Percentiles rank a stretch among this genome's conserved stretches.
phyloP scores from a whole-genome alignment of 768 basidiomycete genomes.

The Obba rivulosa region DNA sequence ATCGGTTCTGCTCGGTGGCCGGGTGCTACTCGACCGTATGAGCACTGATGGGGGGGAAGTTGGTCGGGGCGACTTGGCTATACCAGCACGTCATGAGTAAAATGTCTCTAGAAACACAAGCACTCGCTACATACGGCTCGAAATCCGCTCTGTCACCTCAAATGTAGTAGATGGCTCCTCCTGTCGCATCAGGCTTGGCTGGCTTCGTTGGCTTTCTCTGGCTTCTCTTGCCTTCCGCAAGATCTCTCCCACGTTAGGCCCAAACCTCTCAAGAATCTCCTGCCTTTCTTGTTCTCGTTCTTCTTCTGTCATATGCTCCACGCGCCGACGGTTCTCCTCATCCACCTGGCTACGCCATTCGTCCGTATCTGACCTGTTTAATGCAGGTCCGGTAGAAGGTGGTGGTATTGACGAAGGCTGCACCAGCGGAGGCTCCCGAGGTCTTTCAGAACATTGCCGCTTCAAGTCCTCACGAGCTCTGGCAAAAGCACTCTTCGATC shows the following conservation, averaged over 20 bases:
- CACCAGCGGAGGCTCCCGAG: slow-evolving; percentile 16
- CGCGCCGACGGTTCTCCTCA: slow-evolving; percentile 56
- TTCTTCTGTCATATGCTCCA: slow-evolving; percentile 65
- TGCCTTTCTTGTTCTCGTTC: slow-evolving; percentile 61
- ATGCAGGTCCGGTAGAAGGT: not conserved
- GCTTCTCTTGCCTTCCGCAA: slow-evolving; percentile 50
- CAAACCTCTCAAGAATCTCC: slow-evolving; percentile 70
- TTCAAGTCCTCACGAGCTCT: slow-evolving; percentile 23
- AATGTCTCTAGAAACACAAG: no score
- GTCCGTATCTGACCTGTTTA: slow-evolving; percentile 4
- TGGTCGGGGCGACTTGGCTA: slow-evolving; percentile 5
- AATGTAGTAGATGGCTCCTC: no score
- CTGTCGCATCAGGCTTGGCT: not conserved
- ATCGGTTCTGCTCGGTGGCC: slow-evolving; percentile 51
- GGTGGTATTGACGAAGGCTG: slow-evolving; percentile 11
- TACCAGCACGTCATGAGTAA: no score
- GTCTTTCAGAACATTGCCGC: slow-evolving; percentile 8
- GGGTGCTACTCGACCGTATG: slow-evolving; percentile 41
- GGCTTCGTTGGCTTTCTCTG: slow-evolving; percentile 29
- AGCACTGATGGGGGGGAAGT: slow-evolving; percentile 39
- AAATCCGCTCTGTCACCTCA: no score
- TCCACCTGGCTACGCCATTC: slow-evolving; percentile 55
- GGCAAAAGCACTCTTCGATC: slow-evolving; percentile 35
- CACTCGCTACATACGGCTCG: no score
- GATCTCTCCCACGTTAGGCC: slow-evolving; percentile 56